Evolutionary conservation across 768 basidiomycete genomes (phyloP), one percentile per base, ranked within the genome.

Genomic region (Hericium rajendrae): DNA sequence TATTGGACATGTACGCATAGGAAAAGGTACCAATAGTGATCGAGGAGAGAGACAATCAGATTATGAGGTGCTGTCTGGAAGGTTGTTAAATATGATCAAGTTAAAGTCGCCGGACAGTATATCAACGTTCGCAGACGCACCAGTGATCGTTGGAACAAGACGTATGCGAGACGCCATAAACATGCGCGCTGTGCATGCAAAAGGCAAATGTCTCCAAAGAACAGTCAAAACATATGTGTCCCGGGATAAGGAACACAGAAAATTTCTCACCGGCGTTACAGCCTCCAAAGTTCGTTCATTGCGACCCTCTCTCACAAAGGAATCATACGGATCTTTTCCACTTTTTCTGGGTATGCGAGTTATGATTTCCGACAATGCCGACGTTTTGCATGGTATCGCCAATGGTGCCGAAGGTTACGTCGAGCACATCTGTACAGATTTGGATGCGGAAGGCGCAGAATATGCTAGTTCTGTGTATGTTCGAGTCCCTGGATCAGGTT

Each of bases 311-410:
- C 4, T 4, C 2, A 53, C 2, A 38, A n/a, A n/a, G n/a, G n/a
- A n/a, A n/a, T n/a, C n/a, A n/a, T n/a, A n/a, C n/a, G n/a, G n/a
- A n/a, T n/a, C n/a, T n/a, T n/a, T n/a, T n/a, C n/a, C n/a, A n/a
- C n/a, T n/a, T n/a, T n/a, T n/a, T n/a, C n/a, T 57, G 64, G 53
- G 53, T 2, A 40, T 39, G 38, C 22, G 18, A 1, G 53, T 54
- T 5, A 39, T 54, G 37, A 20, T 54, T 4, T 5, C 28, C 1
- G 38, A 39, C 10, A 54, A 54, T n/a, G 3, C 40, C 3, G 15
- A n/a, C 18, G 40, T 54, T 4, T 11, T n/a, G 15, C 53, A 54
- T 12, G 18, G 38, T 1, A 26, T 20, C 11, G 53, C 40, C 8
- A 54, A 54, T n/a, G 53, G 53, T 22, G 11, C 32, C 0, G 53